Evolutionary conservation across 2,329 filamentous ascomycete genomes (phyloP), one percentile per base, ranked within the genome.

Genomic region (Colletotrichum sp.): DNA sequence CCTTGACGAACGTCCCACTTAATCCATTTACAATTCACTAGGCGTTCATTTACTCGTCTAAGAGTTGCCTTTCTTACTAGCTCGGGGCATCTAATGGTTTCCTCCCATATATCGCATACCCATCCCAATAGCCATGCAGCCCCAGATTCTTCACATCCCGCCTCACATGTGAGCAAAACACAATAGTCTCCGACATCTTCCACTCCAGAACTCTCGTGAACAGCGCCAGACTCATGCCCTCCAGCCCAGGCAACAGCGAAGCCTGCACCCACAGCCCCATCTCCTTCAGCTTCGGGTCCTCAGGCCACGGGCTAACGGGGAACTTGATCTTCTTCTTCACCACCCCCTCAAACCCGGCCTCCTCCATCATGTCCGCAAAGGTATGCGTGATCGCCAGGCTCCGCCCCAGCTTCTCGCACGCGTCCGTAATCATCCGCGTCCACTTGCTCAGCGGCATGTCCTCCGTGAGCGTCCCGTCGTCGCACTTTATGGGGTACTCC

Each of bases 381-480:
- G 76, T 55, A 16, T 74, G 77, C 5, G 80, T 77, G 13, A 80
- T 78, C 15, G 64, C 57, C 13, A 73, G 22, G n/a, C 70, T 36
- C 8, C 74, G 39, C 6, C 74, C 74, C 4, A 36, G 27, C 59
- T 52, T 73, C 8, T 74, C 70, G 32, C 64, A 65, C 16, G 74
- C 74, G 30, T 76, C 70, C 6, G 22, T 88, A 13, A 87, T 85
- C 5, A 92, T 81, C 13, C 92, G 82, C 15, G 89, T 91, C 80
- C 80, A 81, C 49, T 71, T 64, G 69, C 74, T 75, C 6, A 80
- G 79, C 19, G 78, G 65, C 5, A 72, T 72, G 49, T 78, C 77
- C 25, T 80, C 77, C 16, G 30, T 76, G 13, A 80, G 67, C 6
- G 80, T 82, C 22, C 71, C 79, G 25, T 84, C 82, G 32, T 84